A percentile compares a stretch with the other conserved stretches of the same genome.
These are phyloP conservation scores for Nigrograna mackinnonii DNA, from an alignment of 2,329 filamentous ascomycete genomes.

Conservation along the genomic window DNA sequence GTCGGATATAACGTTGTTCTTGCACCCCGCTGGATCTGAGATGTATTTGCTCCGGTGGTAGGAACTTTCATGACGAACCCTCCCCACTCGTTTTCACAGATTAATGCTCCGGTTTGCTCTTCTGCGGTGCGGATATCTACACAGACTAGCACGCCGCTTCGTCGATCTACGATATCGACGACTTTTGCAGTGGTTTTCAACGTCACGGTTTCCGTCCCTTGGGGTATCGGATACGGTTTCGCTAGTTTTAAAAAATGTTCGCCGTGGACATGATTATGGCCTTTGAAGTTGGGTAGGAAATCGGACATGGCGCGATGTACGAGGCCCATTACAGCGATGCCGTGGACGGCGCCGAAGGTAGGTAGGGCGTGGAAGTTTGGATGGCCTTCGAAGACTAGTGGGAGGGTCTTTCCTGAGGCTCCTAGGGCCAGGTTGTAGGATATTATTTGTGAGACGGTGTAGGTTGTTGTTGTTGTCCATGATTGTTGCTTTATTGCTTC, in stretches of 20 bases:
- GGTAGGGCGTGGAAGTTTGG: constrained; percentile 12
- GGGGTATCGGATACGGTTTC: constrained; percentile 10
- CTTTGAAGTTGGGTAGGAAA: constrained; percentile 14
- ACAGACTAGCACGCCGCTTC: constrained; percentile 8
- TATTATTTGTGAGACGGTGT: constrained; percentile 13
- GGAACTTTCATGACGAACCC: constrained; percentile 12
- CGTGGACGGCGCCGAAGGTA: constrained; percentile 12
- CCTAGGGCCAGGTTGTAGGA: constrained; percentile 17
- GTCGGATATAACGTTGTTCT: constrained; percentile 7
- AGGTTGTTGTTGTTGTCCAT: constrained; percentile 11
- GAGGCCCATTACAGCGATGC: constrained; percentile 13
- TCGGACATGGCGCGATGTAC: constrained; percentile 11
- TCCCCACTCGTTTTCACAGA: constrained; percentile 15
- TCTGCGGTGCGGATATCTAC: constrained; percentile 11
- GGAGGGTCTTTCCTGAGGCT: constrained; percentile 8
- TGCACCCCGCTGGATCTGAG: constrained; percentile 4
- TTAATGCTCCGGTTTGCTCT: constrained; percentile 1
- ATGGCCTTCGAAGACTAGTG: constrained; percentile 11
- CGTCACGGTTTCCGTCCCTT: constrained; percentile 1
- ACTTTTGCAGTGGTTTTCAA: constrained; percentile 12
- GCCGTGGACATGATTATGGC: constrained; percentile 14
- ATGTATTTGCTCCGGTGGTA: constrained; percentile 4
- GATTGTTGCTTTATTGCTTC: constrained; percentile 7
- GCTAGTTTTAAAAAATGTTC: constrained; percentile 11
- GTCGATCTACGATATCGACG: constrained; percentile 10